Evolutionary conservation across 2,329 filamentous ascomycete species (phyloP).

Genomic region (Magnaporthales sp.): DNA sequence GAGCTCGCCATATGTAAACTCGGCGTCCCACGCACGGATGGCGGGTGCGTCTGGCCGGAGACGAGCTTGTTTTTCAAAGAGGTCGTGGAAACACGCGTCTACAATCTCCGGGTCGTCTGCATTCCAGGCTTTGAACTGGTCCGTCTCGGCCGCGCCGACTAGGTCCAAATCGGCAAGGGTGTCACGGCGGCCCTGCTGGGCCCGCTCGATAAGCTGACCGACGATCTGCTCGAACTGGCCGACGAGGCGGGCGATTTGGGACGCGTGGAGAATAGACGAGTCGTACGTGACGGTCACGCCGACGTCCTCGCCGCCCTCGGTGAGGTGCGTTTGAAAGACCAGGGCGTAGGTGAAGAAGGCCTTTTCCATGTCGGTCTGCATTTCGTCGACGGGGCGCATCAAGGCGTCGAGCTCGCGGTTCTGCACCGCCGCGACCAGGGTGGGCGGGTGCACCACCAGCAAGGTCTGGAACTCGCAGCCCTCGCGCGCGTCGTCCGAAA

Average conservation of each 20-base stretch:
- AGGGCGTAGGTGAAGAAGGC: not conserved
- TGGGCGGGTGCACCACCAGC: slow-evolving; percentile 19
- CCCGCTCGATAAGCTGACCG: not conserved
- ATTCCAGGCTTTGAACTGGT: not conserved
- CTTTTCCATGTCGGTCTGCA: not conserved
- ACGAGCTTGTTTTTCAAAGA: not conserved
- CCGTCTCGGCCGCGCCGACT: not conserved
- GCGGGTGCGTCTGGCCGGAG: slow-evolving; percentile 16
- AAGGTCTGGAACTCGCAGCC: slow-evolving; percentile 20
- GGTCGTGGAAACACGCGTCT: not conserved
- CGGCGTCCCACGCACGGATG: slow-evolving; percentile 20
- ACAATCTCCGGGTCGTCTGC: slow-evolving; percentile 7
- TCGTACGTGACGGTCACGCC: not conserved
- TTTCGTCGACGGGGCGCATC: not conserved
- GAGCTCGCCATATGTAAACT: slow-evolving; percentile 21
- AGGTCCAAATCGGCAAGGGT: not conserved
- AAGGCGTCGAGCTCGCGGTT: not conserved
- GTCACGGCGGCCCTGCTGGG: not conserved
- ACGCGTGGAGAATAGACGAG: not conserved
- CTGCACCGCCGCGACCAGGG: not conserved
- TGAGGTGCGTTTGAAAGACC: not conserved
- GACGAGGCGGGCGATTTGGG: not conserved
- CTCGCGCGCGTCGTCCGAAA: slow-evolving; percentile 9
- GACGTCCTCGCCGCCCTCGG: not conserved
- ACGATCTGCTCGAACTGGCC: not conserved